phyloP scores from a whole-genome alignment of 1,139 yeast species.

The Meyerozyma guilliermondii region DNA sequence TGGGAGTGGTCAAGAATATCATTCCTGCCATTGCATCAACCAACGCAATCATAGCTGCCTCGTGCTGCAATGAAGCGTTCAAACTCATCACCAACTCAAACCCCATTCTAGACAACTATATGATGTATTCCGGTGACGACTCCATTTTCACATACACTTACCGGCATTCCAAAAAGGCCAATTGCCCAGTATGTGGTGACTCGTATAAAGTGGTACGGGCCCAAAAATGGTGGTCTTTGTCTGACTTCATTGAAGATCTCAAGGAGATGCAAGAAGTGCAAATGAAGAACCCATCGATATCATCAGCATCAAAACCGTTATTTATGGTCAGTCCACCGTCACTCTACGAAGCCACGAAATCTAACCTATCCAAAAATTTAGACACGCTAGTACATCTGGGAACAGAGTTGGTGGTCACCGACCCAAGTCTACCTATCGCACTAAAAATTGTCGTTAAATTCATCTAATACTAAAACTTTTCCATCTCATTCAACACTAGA shows the following conservation, averaged over 20 bases:
- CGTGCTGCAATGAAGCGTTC: conserved; percentile 84
- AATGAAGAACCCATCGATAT: conserved; percentile 47
- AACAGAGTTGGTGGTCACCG: conserved; percentile 56
- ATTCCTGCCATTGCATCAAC: conserved; percentile 95
- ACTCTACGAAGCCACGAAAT: conserved; percentile 45
- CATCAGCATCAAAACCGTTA: conserved; percentile 36
- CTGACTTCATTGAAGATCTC: conserved; percentile 43
- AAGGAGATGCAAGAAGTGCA: conserved; percentile 30
- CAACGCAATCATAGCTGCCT: conserved; percentile 87
- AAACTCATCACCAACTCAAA: conserved; percentile 68
- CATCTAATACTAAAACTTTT: conserved; percentile 1
- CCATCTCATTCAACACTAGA: conserved; percentile 44
- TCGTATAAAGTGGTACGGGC: conserved; percentile 29
- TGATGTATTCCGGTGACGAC: conserved; percentile 82
- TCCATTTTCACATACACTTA: conserved; percentile 74
- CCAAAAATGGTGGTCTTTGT: conserved; percentile 38
- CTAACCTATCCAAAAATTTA: conserved; percentile 37
- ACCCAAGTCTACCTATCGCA: conserved; percentile 48
- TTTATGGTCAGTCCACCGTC: conserved; percentile 50
- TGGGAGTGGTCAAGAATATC: conserved; percentile 88
- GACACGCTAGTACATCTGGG: conserved; percentile 32
- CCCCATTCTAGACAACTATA: conserved; percentile 70
- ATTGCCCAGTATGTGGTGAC: conserved; percentile 75
- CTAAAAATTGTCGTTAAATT: conserved; percentile 15
- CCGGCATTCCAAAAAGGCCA: conserved; percentile 50